Base-by-base conservation (phyloP, 2,329 filamentous ascomycete species). In the Calonectria multiphialidica region DNA sequence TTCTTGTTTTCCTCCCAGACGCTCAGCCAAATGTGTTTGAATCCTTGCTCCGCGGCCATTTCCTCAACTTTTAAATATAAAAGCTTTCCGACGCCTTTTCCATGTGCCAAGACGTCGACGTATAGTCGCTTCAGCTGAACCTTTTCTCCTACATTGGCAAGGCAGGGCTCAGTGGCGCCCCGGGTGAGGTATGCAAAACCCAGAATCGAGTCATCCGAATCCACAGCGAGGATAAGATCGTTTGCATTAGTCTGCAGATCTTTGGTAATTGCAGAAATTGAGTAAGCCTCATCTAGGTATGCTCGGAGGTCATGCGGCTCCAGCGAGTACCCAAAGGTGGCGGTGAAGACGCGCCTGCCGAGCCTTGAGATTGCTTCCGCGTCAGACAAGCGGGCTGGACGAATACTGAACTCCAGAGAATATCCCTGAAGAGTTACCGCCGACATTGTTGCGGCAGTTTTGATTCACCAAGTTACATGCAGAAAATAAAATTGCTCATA, bases 1-100 rank as follows among this genome's bases (percentile, higher is more conserved):
- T 75, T 81, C 1, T 66, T 42, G 65, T 87, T 88, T 72, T 87
- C 84, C 63, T 88, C 84, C 86, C 86, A 88, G 12, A 88, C 86
- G 0, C 86, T 86, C 12, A 88, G 75, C 86, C 86, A 88, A 21
- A 88, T 78, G 30, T 83, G 78, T 61, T 75, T 78, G 37, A 83
- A 86, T 0, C 83, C 85, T 33, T 83, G 78, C 5, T 80, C 74
- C 55, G 78, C 76, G 1, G 86, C 85, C 71, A 85, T 76, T 1
- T 67, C 73, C 72, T 84, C 82, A 13, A 82, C 70, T 18, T 62
- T 72, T 12, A 66, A 70, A 49, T 78, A 80, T n/a, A 86, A 75
- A 35, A 77, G 72, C 62, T 77, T 83, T 5, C 83, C 87, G 1
- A 87, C 76, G 0, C 86, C 86, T 13, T 69, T 74, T 0, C 86